Conservation (phyloP, 352 stramenopile genomes). For the Globisporangium cystogenes region DNA sequence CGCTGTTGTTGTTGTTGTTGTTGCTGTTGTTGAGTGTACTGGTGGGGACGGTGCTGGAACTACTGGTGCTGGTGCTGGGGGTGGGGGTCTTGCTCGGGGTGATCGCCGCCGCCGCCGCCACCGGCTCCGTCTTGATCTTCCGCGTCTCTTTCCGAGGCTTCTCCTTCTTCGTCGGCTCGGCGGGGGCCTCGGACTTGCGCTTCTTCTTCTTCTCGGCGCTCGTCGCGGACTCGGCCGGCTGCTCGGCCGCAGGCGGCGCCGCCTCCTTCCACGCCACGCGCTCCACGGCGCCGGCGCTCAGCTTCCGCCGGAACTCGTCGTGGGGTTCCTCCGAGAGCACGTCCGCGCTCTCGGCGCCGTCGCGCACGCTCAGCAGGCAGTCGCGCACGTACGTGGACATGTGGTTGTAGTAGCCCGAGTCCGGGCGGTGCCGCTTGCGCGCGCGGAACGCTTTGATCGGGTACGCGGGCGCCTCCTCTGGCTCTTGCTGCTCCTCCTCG, state of each 20-base stretch:
- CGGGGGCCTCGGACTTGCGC: not conserved
- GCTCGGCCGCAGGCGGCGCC: constrained; percentile 12
- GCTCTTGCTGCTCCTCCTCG: constrained; percentile 22
- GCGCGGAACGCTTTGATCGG: constrained; percentile 70
- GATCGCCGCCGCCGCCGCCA: too few species aligned
- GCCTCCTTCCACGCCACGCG: constrained; percentile 76
- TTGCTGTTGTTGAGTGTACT: constrained; percentile 5
- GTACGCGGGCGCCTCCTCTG: constrained; percentile 22
- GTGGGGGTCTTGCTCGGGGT: not conserved
- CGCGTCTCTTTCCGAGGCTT: constrained; percentile 13
- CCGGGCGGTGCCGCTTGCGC: constrained; percentile 74
- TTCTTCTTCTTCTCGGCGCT: constrained; percentile 15
- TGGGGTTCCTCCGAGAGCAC: constrained; percentile 55
- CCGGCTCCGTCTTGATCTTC: constrained; percentile 4
- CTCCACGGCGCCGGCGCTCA: constrained; percentile 56
- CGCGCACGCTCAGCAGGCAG: constrained; percentile 75
- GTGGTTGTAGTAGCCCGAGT: constrained; percentile 77
- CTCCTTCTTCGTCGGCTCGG: constrained; percentile 19
- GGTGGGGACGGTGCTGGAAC: constrained; percentile 1
- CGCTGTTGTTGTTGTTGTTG: constrained; percentile 5
- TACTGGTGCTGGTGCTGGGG: not conserved
- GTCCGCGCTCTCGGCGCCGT: constrained; percentile 30
- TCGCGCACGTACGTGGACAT: constrained; percentile 85
- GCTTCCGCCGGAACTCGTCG: constrained; percentile 65
- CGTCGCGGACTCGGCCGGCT: constrained; percentile 3